phyloP scores from a whole-genome alignment of 192 early-diverging fungal genomes.

The Coemansia sp. region DNA sequence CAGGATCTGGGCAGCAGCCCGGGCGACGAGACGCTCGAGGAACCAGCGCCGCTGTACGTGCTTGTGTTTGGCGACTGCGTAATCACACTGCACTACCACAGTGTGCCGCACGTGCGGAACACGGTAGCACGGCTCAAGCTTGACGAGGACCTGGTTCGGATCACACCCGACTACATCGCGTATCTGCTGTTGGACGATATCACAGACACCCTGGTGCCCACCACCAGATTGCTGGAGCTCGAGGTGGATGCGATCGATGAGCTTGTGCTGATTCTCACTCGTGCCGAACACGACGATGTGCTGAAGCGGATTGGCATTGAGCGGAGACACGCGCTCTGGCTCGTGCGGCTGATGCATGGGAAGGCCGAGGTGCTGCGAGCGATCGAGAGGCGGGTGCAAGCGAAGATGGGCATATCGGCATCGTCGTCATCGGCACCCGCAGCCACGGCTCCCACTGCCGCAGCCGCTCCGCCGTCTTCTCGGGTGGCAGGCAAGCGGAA shows the following conservation, averaged over 20 bases:
- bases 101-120: conserved; percentile 44
- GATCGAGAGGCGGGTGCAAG: conserved; percentile 58
- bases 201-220: conserved; percentile 87
- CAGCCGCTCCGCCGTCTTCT: not conserved
- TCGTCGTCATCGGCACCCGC: not conserved
- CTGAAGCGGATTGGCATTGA: conserved; percentile 72
- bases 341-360: conserved; percentile 67
- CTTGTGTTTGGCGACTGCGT: conserved; percentile 43
- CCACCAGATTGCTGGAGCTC: conserved; percentile 83
- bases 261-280: conserved; percentile 83
- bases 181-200: conserved; percentile 95
- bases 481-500: not conserved
- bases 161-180: conserved; percentile 80
- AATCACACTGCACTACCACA: conserved; percentile 39
- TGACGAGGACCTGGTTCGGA: conserved; percentile 29
- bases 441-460: not conserved
- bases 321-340: conserved; percentile 66
- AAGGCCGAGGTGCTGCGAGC: conserved; percentile 77
- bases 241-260: conserved; percentile 98
- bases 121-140: conserved; percentile 60
- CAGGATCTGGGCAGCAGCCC: not conserved
- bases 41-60: conserved; percentile 46
- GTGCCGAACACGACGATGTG: conserved; percentile 82
- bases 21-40: conserved; percentile 34
- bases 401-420: conserved; percentile 6